A percentile compares a stretch with the other conserved stretches of the same genome.
phyloP scores from a whole-genome alignment of 306 rosid genomes.

The Acacia confusa region DNA sequence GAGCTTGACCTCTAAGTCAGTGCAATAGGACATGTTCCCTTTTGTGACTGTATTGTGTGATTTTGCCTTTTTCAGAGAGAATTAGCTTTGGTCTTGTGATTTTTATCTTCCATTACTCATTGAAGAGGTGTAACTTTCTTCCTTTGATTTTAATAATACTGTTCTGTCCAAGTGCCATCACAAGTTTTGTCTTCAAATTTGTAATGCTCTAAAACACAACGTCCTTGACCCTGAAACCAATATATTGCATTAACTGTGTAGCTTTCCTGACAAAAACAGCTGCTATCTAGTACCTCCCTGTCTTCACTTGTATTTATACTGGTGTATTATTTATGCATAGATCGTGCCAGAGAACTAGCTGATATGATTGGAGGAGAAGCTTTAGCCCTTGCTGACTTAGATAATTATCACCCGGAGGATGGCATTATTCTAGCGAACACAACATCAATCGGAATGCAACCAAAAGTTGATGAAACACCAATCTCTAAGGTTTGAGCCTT shows the following conservation, averaged over 20 bases:
- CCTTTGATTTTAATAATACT: background rate
- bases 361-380: slow-evolving; percentile 77
- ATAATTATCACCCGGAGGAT: slow-evolving; percentile 74
- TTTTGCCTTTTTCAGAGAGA: background rate
- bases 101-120: background rate
- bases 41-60: background rate
- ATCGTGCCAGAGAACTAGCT: slow-evolving; percentile 89
- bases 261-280: slow-evolving; percentile 26
- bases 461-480: slow-evolving; percentile 83
- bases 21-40: background rate
- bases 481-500: slow-evolving; percentile 67
- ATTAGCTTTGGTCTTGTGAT: background rate
- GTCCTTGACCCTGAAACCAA: slow-evolving; percentile 9
- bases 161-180: background rate
- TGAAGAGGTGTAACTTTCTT: background rate
- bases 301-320: slow-evolving; percentile 20
- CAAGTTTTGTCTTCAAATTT: background rate
- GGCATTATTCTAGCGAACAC: slow-evolving; percentile 95
- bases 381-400: slow-evolving; percentile 71
- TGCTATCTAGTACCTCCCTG: slow-evolving; percentile 13
- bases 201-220: background rate
- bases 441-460: slow-evolving; percentile 94
- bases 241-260: slow-evolving; percentile 20
- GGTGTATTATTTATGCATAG: slow-evolving; percentile 43
- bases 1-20: background rate